These are phyloP conservation scores for Litchi chinensis DNA, from an alignment of 345 rosid genomes.

Conservation along the genomic window DNA sequence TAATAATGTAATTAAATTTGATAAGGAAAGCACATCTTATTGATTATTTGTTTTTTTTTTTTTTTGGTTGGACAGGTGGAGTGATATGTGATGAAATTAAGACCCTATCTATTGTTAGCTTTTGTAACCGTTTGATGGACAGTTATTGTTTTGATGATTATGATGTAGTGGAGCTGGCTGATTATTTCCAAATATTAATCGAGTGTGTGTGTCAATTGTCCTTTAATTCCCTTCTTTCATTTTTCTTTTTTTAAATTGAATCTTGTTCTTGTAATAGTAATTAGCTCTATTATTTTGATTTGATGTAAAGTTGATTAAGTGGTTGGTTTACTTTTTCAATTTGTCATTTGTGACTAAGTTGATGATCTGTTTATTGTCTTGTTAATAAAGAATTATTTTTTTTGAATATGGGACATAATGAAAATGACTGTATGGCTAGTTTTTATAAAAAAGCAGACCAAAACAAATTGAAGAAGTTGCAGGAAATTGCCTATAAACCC, in stretches of 20 bases:
- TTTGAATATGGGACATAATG: neutral
- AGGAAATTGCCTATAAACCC: neutral
- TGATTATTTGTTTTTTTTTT: neutral
- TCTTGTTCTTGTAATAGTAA: neutral
- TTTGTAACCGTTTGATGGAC: neutral
- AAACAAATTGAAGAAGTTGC: neutral
- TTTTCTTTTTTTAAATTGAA: neutral
- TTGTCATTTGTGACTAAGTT: neutral
- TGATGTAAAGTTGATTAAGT: neutral
- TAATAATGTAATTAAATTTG: neutral
- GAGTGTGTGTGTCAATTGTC: neutral
- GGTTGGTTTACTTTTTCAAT: neutral
- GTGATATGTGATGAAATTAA: neutral
- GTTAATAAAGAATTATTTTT: neutral
- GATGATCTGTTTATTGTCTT: neutral
- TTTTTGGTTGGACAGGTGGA: constrained; percentile 19
- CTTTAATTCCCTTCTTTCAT: too few species aligned
- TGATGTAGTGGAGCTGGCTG: neutral
- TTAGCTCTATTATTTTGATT: neutral
- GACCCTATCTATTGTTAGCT: neutral
- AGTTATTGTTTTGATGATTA: neutral
- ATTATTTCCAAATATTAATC: neutral
- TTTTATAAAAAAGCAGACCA: neutral
- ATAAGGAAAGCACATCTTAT: neutral
- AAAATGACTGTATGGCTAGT: neutral